Evolutionary conservation across 2,329 filamentous ascomycete genomes (phyloP), one percentile per base, ranked within the genome.

Genomic region (Sordariomycetes sp.): DNA sequence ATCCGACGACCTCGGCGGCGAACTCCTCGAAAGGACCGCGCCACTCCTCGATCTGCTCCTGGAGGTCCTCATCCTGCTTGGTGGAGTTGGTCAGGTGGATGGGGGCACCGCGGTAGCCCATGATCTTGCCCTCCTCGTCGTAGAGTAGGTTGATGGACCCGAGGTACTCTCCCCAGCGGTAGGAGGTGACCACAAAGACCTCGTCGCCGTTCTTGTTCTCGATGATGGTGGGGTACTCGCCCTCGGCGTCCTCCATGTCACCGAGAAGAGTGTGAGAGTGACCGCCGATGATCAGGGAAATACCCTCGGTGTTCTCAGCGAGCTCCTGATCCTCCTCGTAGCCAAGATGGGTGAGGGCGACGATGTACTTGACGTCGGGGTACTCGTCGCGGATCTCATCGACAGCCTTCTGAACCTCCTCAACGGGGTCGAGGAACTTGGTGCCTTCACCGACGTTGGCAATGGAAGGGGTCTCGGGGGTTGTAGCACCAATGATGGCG

Each of bases 281-380:
- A 17, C 72, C 75, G 17, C 75, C 75, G 54, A 82, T 76, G 54
- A 82, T 81, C 29, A 82, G 64, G n/a, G 76, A 69, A n/a, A 82
- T 62, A 8, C 77, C 77, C 10, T 66, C 69, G 0, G 75, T 80
- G 39, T 70, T 58, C 42, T 66, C 55, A 3, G 77, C 77, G 9
- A 82, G 66, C 35, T 69, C 61, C 49, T 75, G 64, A 50, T 82
- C 78, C 33, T 74, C 64, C 1, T 78, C 71, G 48, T 79, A 82
- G 15, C 77, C 78, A 35, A 82, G 77, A 48, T 82, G 77, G 3
- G 77, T 82, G 39, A 82, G 68, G 27, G 75, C 76, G 1, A 74
- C 73, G 41, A 82, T 79, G 38, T 76, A 68, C 27, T 65, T 77
- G 50, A 82, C 72, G 39, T 78, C 69, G 11, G 75, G 78, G 4